Conservation (phyloP, 805 yeast genomes). For the Yamadazyma sp. region DNA sequence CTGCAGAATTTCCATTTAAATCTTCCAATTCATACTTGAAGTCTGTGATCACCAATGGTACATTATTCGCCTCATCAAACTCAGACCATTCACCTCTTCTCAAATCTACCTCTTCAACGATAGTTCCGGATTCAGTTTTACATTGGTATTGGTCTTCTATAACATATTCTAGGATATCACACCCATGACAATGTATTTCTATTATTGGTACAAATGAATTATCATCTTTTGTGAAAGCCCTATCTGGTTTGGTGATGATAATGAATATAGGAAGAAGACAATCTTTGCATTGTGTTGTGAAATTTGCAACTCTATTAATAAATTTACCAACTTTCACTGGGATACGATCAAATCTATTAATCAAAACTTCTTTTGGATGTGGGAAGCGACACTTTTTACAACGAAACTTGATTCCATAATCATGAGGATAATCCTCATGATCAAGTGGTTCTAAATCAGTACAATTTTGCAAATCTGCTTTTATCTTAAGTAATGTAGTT, state of each 20-base stretch:
- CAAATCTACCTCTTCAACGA: constrained; percentile 12
- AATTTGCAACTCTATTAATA: constrained; percentile 9
- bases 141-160: constrained; percentile 13
- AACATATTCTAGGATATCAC: constrained; percentile 6
- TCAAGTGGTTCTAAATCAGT: constrained; percentile 14
- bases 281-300: constrained; percentile 12
- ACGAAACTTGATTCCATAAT: constrained; percentile 11
- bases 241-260: constrained; percentile 4
- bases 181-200: constrained; percentile 11
- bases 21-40: constrained; percentile 5
- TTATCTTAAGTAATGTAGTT: constrained; percentile 9
- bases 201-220: constrained; percentile 7
- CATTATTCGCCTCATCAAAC: constrained; percentile 8
- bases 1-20: background rate
- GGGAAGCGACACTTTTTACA: constrained; percentile 9
- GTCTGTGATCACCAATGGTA: constrained; percentile 9
- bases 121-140: constrained; percentile 6
- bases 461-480: constrained; percentile 13
- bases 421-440: constrained; percentile 14
- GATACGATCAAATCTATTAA: constrained; percentile 9
- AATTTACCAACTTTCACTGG: constrained; percentile 1
- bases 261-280: constrained; percentile 10
- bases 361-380: constrained; percentile 8
- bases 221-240: background rate
- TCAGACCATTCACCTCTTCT: constrained; percentile 12